phyloP scores from a whole-genome alignment of 805 yeast species.

The Candida alai region DNA sequence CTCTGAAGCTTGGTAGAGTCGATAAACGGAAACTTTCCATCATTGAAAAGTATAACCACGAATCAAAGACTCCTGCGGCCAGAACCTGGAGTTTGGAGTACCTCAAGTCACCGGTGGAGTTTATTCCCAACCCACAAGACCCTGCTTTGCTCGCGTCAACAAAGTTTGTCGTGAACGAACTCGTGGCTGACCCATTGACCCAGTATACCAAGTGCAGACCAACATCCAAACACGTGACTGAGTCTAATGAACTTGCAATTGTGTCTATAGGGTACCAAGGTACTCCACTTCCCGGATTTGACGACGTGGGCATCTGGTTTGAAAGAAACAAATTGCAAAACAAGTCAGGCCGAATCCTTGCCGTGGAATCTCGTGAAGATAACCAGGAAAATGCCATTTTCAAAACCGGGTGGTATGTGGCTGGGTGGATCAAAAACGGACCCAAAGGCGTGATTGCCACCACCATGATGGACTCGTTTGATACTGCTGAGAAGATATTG shows the following conservation, averaged over 20 bases:
- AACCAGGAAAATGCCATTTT: constrained; percentile 19
- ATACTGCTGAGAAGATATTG: constrained; percentile 63
- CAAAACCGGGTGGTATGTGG: constrained; percentile 57
- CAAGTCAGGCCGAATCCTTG: constrained; percentile 31
- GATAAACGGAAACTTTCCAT: constrained; percentile 65
- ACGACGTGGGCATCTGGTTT: constrained; percentile 31
- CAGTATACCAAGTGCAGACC: constrained; percentile 14
- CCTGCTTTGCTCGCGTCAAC: constrained; percentile 40
- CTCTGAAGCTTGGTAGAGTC: constrained; percentile 41
- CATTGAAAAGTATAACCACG: constrained; percentile 45
- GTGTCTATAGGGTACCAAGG: constrained; percentile 84
- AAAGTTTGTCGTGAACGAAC: constrained; percentile 45
- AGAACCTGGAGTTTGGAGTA: constrained; percentile 65
- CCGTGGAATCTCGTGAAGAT: constrained; percentile 12
- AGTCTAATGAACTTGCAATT: constrained; percentile 63
- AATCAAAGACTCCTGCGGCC: background rate
- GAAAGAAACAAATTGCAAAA: constrained; percentile 28
- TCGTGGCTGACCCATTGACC: constrained; percentile 36
- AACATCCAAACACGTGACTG: constrained; percentile 28
- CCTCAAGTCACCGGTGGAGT: constrained; percentile 58
- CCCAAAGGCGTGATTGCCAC: constrained; percentile 88
- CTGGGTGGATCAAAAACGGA: constrained; percentile 91
- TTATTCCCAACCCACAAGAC: constrained; percentile 37
- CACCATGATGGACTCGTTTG: constrained; percentile 81
- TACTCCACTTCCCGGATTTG: constrained; percentile 55